Conservation (phyloP, 164 flowering plant species). For the Piper betle region DNA sequence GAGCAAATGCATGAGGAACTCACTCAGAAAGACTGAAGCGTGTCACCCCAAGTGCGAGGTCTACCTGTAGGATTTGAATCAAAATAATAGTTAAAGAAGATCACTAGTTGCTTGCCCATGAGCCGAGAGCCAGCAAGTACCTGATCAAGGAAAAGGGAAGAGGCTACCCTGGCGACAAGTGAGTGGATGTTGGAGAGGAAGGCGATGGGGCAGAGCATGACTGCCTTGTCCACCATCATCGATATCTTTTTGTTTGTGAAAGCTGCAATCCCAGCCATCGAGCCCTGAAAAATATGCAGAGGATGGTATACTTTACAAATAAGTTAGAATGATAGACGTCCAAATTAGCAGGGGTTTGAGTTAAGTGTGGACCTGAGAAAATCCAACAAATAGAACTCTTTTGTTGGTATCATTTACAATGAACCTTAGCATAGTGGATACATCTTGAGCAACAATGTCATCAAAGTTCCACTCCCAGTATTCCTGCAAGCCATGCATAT, state of each 20-base stretch:
- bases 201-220: slow-evolving; percentile 7
- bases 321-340: too few relatives aligned
- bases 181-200: slow-evolving; percentile 8
- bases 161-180: slow-evolving; percentile 3
- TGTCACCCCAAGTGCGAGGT: slow-evolving; percentile 3
- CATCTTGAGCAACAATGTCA: slow-evolving; percentile 3
- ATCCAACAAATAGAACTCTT: slow-evolving; percentile 4
- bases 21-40: slow-evolving; percentile 8
- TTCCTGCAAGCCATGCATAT: too few relatives aligned
- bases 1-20: too few relatives aligned
- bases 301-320: too few relatives aligned
- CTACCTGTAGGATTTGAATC: not conserved
- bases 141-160: slow-evolving; percentile 8
- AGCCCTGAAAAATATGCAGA: not conserved
- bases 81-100: too few relatives aligned
- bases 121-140: too few relatives aligned
- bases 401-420: not conserved
- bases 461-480: slow-evolving; percentile 10
- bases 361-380: slow-evolving; percentile 5
- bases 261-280: slow-evolving; percentile 7
- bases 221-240: slow-evolving; percentile 5
- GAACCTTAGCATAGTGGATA: slow-evolving; percentile 7
- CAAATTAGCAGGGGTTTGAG: not conserved
- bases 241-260: slow-evolving; percentile 2
- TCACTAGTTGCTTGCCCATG: too few relatives aligned